Conservation (phyloP, 371 early-diverging fungal genomes). For the Lichtheimia ornata region DNA sequence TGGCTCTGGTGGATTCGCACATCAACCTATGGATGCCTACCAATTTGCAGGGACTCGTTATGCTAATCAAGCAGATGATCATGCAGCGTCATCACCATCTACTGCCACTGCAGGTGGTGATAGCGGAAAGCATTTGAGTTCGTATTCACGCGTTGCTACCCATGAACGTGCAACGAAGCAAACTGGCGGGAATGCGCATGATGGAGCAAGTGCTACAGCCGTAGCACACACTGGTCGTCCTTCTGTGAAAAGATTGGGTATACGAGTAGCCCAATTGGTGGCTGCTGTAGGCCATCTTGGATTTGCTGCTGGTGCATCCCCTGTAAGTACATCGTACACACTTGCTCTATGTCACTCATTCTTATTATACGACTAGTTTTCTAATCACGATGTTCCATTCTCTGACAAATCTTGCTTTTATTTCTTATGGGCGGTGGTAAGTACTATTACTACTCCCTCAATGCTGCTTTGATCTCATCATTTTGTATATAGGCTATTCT, state of each 20-base stretch:
- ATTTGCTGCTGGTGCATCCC: constrained; percentile 51
- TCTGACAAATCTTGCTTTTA: constrained; percentile 36
- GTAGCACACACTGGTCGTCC: constrained; percentile 15
- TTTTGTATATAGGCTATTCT: constrained; percentile 34
- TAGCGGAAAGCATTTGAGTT: constrained; percentile 15
- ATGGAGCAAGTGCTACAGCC: constrained; percentile 9
- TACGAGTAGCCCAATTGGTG: constrained; percentile 39
- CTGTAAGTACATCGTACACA: constrained; percentile 27
- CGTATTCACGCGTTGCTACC: not conserved
- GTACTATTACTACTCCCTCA: not conserved
- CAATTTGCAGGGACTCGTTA: constrained; percentile 26
- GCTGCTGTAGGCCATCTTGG: constrained; percentile 43
- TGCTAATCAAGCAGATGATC: constrained; percentile 8
- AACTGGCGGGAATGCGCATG: not conserved
- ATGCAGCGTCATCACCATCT: constrained; percentile 1
- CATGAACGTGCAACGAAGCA: not conserved
- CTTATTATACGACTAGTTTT: constrained; percentile 21
- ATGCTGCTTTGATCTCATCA: not conserved
- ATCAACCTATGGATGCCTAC: constrained; percentile 17
- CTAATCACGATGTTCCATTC: constrained; percentile 37
- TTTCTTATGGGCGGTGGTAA: constrained; percentile 47
- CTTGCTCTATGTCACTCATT: not conserved
- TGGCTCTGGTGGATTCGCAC: too few relatives aligned
- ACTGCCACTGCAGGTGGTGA: constrained; percentile 12
- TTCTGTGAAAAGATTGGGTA: constrained; percentile 27